Evolutionary conservation across 2,329 filamentous ascomycete genomes (phyloP), one percentile per base, ranked within the genome.

Genomic region (Fusarium abutilonis): DNA sequence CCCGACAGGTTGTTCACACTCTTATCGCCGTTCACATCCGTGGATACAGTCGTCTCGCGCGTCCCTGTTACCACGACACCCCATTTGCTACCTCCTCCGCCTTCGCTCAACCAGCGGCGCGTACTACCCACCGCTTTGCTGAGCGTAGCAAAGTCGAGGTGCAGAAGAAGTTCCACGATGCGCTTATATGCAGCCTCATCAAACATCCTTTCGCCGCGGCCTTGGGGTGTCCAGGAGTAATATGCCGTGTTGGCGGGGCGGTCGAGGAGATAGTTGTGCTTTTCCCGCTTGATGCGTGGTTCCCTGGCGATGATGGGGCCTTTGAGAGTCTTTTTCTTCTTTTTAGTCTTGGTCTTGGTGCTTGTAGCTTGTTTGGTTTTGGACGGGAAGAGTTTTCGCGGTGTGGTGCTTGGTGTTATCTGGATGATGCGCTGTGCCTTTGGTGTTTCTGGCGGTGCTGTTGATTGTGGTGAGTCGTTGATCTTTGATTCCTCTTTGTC

Each of bases 141-240:
- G 4, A 87, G 74, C 9, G 83, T 89, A 1, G 86, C 81, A 74
- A 95, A 95, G 73, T 93, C 90, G 0, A 93, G 83, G 55, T 89
- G 86, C 6, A 93, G 81, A 0, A 95, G 79, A 9, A 92, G 76
- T 65, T 92, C 90, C 17, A 86, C 81, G 9, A 87, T 84, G 10
- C 89, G 84, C 61, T 87, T 86, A 75, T 92, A 93, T 44, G 83
- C 82, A 23, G 80, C 77, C 19, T 89, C 85, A 11, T 85, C 82
- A 4, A 93, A 81, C 10, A 91, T 79, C 15, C 86, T 80, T 44
- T 85, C 81, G 1, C 89, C 90, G 13, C 89, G 81, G 4, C 86
- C 87, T 19, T 81, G 76, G 0, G 77, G 67, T 0, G 86, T 86
- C 89, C 89, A 92, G 51, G 77, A 79, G 71, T 89, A 92, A 71